phyloP scores from a whole-genome alignment of 2,329 filamentous ascomycete species.

The Fusarium pilosicola region DNA sequence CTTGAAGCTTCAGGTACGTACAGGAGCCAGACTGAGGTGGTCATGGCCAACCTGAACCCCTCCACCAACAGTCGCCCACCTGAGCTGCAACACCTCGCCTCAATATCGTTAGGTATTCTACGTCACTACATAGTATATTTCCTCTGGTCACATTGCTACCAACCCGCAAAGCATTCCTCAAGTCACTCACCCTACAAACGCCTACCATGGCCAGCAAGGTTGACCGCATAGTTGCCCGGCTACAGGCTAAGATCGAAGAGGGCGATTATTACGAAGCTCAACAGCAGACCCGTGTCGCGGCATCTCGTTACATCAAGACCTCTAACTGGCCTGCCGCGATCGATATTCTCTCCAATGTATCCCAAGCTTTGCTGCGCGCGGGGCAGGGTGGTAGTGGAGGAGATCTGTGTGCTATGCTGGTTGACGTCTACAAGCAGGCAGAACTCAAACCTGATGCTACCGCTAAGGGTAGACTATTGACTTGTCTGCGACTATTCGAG shows the following conservation, averaged over 20 bases:
- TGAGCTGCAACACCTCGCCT: constrained; percentile 23
- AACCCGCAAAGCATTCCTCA: background rate
- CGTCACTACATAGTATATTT: constrained; percentile 26
- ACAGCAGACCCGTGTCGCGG: constrained; percentile 96
- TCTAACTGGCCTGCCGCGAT: constrained; percentile 86
- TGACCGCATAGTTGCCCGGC: constrained; percentile 65
- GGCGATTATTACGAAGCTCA: constrained; percentile 98
- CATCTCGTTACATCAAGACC: constrained; percentile 90
- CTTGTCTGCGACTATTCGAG: constrained; percentile 82
- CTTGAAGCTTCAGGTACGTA: constrained; percentile 26
- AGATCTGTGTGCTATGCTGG: constrained; percentile 85
- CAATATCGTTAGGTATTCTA: constrained; percentile 25
- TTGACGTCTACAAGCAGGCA: constrained; percentile 91
- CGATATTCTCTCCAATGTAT: constrained; percentile 86
- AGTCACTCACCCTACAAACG: background rate
- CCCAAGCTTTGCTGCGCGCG: constrained; percentile 85
- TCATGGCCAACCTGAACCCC: constrained; percentile 31
- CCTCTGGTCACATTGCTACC: background rate
- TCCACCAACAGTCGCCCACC: constrained; percentile 24
- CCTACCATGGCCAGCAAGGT: constrained; percentile 53
- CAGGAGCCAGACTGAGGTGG: background rate
- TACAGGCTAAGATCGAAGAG: constrained; percentile 88
- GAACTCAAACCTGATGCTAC: constrained; percentile 80
- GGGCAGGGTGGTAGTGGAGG: constrained; percentile 95
- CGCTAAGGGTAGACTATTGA: constrained; percentile 79